Evolutionary conservation across 768 basidiomycete species (phyloP), one percentile per base, ranked within the genome.

Genomic region (Suillus decipiens): DNA sequence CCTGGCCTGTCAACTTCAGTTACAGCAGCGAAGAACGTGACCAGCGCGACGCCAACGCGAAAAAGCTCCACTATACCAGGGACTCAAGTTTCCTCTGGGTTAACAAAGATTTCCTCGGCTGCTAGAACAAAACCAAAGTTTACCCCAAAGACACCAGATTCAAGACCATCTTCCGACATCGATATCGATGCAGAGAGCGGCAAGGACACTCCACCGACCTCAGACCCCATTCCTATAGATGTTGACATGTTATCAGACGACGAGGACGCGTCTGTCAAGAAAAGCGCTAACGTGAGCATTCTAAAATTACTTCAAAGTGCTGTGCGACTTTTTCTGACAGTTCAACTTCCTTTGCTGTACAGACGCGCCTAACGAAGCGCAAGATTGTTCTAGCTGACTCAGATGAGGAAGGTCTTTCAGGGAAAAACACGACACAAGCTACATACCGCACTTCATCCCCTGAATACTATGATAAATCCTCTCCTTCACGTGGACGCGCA

Each of bases 311-410:
- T 57, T 39, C 31, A 11, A 19, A 53, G 11, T 34, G 2, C 17
- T 57, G 56, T 57, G 56, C 39, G 37, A 57, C 56, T 57, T 31
- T 55, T 57, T 41, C 39, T 57, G 56, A 57, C 28, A 42, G 14
- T 9, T 17, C 22, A 56, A 24, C 36, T 39, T 56, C 55, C 24
- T 37, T 45, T 45, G 51, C 34, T 63, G 61, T n/a, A 37, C 56
- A 84, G 78, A 70, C 64, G 2, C 77, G 80, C 28, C 24, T 31
- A 57, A 76, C 76, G 51, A 92, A 92, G 74, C 88, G 91, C 43
- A 93, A 92, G 75, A 80, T 87, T 22, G 72, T 89, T 28, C 68
- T 87, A 28, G 83, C 83, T 11, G 90, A 91, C 66, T 92, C 90
- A 1, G 91, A 93, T 61, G 87, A 89, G n/a, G 88, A 89, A 66